phyloP scores from a whole-genome alignment of 2,329 filamentous ascomycete genomes.

The Dothiorella sarmentorum region DNA sequence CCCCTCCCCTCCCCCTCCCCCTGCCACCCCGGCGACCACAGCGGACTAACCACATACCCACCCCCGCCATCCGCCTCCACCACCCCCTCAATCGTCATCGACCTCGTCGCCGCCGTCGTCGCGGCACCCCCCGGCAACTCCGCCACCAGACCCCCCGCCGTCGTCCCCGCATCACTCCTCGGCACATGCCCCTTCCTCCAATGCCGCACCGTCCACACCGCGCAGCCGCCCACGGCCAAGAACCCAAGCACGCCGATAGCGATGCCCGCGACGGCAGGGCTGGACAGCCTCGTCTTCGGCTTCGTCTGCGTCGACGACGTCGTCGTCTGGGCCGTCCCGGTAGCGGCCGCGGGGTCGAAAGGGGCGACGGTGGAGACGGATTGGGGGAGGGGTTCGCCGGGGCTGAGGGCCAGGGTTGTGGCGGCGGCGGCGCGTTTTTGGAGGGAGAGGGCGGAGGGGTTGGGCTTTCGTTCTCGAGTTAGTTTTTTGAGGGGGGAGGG shows the following conservation, averaged over 20 bases:
- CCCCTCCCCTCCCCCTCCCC: not conserved
- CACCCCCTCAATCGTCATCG: not conserved
- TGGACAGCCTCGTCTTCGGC: too few relatives aligned
- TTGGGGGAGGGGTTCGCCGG: constrained; percentile 33
- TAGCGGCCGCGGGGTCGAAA: constrained; percentile 19
- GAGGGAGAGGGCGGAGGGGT: constrained; percentile 20
- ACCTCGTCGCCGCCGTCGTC: too few relatives aligned
- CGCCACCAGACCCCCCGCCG: not conserved
- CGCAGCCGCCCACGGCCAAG: constrained; percentile 23
- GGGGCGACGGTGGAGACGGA: constrained; percentile 19
- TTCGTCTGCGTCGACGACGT: too few relatives aligned
- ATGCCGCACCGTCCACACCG: constrained; percentile 31
- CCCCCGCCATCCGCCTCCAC: not conserved
- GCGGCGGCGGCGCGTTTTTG: constrained; percentile 28
- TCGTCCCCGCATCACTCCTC: not conserved
- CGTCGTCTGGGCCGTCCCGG: too few relatives aligned
- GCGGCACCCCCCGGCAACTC: not conserved
- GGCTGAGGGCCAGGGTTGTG: constrained; percentile 31
- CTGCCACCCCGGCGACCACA: not conserved
- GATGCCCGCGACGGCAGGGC: constrained; percentile 49
- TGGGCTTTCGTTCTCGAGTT: not conserved
- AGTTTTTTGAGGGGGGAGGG: not conserved
- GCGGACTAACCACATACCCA: not conserved
- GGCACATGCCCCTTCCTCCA: not conserved
- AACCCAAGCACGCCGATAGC: constrained; percentile 53